Base-by-base conservation (phyloP, 208 protist genomes). In the Leishmania braziliensis region DNA sequence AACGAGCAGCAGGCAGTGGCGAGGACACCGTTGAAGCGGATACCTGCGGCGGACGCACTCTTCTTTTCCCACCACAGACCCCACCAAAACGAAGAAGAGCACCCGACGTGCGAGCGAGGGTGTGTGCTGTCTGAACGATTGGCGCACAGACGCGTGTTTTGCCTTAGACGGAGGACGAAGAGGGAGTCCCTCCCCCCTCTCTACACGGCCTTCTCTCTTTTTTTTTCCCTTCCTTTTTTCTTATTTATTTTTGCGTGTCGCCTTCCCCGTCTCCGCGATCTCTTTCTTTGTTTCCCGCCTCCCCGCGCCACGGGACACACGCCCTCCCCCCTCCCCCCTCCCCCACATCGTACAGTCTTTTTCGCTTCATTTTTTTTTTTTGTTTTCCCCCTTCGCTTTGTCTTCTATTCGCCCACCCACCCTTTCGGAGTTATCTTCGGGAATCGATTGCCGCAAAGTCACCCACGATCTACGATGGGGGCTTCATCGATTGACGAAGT, bases 401-500 rank as follows among this genome's bases (percentile, higher is more conserved):
- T 72, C 20, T 48, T 23, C 43, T 70, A 36, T 70, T 46, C 56
- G 10, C 56, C 23, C 56, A 62, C 56, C 56, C 56, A 62, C 23
- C 0, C 8, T 36, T n/a, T 53, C 36, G 3, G 0, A 5, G 33
- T 62, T 65, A 54, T 54, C 65, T 23, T 68, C 33, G 5, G 33
- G 43, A 46, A 54, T 54, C 43, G 23, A 51, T 23, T 51, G 54
- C n/a, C 12, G 50, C 36, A n/a, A 33, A 12, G 51, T 62, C n/a
- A 39, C 23, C 29, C 29, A 23, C 71, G 26, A 60, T 46, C 54
- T 33, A 29, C 53, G 29, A 77, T 82, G 76, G 51, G 51, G 48
- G 39, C 46, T 8, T 54, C 58, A 2, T 58, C 77, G 46, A 82
- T 88, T 58, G 65, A 69, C 12, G 87, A 91, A 76, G 62, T 83